Conservation (phyloP, 108 stramenopile species). For the Nitzschia sp. region DNA sequence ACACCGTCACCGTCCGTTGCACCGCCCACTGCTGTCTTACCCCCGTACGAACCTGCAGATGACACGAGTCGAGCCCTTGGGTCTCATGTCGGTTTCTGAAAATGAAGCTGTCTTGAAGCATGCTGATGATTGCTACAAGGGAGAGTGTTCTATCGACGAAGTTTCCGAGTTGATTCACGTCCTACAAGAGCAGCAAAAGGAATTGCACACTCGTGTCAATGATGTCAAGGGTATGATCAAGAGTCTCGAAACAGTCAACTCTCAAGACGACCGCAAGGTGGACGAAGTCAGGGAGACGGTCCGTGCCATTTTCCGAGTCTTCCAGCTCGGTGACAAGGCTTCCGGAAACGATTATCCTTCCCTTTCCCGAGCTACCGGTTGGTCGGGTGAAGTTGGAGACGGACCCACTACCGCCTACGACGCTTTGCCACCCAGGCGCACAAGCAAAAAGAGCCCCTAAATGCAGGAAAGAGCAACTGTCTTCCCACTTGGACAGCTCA, state of each 20-base stretch:
- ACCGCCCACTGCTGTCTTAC: too few species aligned
- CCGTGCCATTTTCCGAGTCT: slow-evolving; percentile 74
- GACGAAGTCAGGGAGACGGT: slow-evolving; percentile 77
- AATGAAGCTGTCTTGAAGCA: slow-evolving; percentile 52
- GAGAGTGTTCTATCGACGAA: slow-evolving; percentile 73
- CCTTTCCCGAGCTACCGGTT: slow-evolving; percentile 61
- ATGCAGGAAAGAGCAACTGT: background rate
- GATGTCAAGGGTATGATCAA: slow-evolving; percentile 62
- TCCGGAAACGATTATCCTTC: slow-evolving; percentile 78
- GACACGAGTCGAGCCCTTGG: background rate
- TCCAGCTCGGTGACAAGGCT: slow-evolving; percentile 61
- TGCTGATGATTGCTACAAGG: slow-evolving; percentile 59
- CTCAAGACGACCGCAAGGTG: slow-evolving; percentile 41
- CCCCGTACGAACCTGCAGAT: background rate
- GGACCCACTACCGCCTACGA: slow-evolving; percentile 76
- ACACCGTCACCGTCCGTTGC: too few species aligned
- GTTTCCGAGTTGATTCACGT: slow-evolving; percentile 59
- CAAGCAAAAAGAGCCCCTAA: slow-evolving; percentile 29
- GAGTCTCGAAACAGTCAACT: slow-evolving; percentile 60
- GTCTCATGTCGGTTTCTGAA: slow-evolving; percentile 62
- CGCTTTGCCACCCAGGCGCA: slow-evolving; percentile 69
- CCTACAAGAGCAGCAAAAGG: slow-evolving; percentile 72
- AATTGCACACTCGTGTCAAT: slow-evolving; percentile 51
- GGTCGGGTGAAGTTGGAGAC: slow-evolving; percentile 69
- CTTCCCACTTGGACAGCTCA: background rate